Evolutionary conservation across 2,329 filamentous ascomycete genomes (phyloP), one percentile per base, ranked within the genome.

Genomic region (Aureobasidium sp.): DNA sequence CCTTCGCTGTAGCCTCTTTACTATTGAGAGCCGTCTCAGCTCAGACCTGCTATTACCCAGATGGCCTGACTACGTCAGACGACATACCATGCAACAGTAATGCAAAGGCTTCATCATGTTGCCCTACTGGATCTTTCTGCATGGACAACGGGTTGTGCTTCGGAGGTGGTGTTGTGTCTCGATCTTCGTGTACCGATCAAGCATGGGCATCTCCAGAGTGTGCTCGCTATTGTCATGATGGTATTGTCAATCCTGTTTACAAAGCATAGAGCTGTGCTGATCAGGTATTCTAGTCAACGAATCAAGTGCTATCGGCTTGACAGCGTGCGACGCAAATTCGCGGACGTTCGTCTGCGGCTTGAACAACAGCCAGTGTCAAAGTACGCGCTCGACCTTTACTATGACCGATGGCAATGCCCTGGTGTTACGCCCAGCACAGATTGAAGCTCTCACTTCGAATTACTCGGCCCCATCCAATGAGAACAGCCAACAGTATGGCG

Each of bases 131-230:
- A 45, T 64, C 69, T 7, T 70, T 70, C 53, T 72, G 71, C 57
- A 47, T 72, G 66, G 68, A 69, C 24, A 69, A 69, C 60, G 70
- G 71, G 17, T 61, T 72, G 14, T 73, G 70, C 58, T 72, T 69
- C 56, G 66, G 66, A 14, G 65, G 63, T 22, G 70, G 70, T 14
- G 64, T 73, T 14, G 64, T 71, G 44, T 69, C 63, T 22, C 63
- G 70, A 60, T 65, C 64, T 24, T 71, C 68, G 44, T 72, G 71
- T 62, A 72, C 70, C 19, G 71, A 73, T 49, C 64, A 69, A 58
- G 67, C 65, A 12, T 73, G 71, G 71, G 61, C 61, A 9, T 69
- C 66, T 27, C 57, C 64, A 42, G 65, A 67, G 33, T 73, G 70
- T 66, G 62, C 70, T 3, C 60, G 58, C 45, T 71, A 68, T 49